Percentiles rank a stretch among this genome's conserved stretches.
Evolutionary conservation across 2,329 filamentous ascomycete genomes (phyloP).

Genomic region (Nothophaeocryptopus gaeumannii): DNA sequence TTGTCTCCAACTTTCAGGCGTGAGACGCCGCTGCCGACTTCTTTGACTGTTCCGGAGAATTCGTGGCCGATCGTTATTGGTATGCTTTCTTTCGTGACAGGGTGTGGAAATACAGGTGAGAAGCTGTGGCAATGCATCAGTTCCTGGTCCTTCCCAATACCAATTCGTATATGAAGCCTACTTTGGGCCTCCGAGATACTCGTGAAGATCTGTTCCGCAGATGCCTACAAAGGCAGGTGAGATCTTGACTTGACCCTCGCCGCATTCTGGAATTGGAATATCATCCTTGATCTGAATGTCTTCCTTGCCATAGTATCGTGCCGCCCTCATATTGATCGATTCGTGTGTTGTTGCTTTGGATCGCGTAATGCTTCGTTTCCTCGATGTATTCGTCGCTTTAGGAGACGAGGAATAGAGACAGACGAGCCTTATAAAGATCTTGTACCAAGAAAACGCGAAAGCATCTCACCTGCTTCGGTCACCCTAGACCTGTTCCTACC

Average conservation of each 20-base stretch:
- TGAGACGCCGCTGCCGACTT: constrained; percentile 48
- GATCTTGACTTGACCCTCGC: constrained; percentile 51
- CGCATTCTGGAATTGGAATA: constrained; percentile 48
- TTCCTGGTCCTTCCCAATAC: neutral
- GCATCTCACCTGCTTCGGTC: neutral
- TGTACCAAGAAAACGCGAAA: neutral
- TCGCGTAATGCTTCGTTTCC: neutral
- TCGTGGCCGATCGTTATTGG: constrained; percentile 64
- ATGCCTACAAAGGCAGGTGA: constrained; percentile 51
- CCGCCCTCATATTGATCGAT: constrained; percentile 49
- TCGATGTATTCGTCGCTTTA: neutral
- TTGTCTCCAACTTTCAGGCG: constrained; percentile 54
- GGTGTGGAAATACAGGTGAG: constrained; percentile 54
- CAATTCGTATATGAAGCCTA: constrained; percentile 11
- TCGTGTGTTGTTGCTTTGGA: neutral
- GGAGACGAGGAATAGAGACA: neutral
- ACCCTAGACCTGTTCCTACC: neutral
- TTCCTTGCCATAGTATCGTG: constrained; percentile 54
- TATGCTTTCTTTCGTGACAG: constrained; percentile 55
- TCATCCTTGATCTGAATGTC: constrained; percentile 55
- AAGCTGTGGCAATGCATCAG: constrained; percentile 38
- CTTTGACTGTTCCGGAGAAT: constrained; percentile 59
- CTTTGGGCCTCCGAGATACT: constrained; percentile 39
- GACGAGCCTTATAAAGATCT: neutral
- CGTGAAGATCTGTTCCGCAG: constrained; percentile 43